Evolutionary conservation across 345 rosid species (phyloP).

Genomic region (Trapa incisa): DNA sequence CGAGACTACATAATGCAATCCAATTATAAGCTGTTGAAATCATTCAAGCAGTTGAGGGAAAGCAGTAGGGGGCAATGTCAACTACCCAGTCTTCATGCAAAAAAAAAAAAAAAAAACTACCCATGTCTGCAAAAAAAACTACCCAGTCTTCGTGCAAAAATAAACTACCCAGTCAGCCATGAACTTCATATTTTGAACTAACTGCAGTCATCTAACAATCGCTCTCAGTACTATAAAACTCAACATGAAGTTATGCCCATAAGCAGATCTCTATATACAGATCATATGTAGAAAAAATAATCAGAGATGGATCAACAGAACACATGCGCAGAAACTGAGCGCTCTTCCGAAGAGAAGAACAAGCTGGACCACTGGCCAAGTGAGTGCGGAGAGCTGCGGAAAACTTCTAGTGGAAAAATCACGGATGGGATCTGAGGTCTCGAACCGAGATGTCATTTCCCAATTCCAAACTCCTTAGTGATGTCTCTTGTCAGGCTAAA

Average conservation of each 20-base stretch:
- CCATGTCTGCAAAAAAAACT: too few relatives aligned
- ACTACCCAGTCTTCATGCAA: background rate
- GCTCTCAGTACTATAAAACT: background rate
- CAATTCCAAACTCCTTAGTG: conserved; percentile 79
- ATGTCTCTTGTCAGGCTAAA: conserved; percentile 91
- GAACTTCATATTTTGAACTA: background rate
- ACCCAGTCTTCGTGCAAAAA: too few relatives aligned
- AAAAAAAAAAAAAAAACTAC: too few relatives aligned
- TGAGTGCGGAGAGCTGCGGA: background rate
- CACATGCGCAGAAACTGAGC: conserved; percentile 6
- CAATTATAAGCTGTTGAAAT: background rate
- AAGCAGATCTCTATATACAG: conserved; percentile 11
- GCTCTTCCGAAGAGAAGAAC: background rate
- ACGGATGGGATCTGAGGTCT: background rate
- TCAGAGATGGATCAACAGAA: conserved; percentile 1
- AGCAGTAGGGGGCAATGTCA: background rate
- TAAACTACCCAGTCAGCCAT: background rate
- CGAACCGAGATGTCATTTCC: conserved; percentile 27
- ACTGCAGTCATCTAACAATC: background rate
- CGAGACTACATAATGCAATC: background rate
- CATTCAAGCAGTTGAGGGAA: background rate
- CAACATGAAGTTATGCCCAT: background rate
- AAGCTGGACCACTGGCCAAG: background rate
- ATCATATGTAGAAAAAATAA: background rate
- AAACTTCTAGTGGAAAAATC: background rate